Evolutionary conservation across 805 yeast genomes (phyloP).

Genomic region (Zygoascus bituminiphila): DNA sequence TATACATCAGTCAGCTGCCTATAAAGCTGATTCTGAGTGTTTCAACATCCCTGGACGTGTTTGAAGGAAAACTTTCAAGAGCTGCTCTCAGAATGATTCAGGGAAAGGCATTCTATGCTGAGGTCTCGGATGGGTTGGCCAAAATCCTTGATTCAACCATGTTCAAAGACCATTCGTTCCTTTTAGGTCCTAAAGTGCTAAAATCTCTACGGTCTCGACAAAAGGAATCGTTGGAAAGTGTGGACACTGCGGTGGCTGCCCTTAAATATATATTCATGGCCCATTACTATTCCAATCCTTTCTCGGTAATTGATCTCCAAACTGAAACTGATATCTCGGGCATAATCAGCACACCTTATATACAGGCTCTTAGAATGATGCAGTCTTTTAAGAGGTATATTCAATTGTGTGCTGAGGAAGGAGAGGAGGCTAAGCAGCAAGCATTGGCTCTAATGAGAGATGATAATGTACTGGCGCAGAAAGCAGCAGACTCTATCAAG

Average conservation of each 20-base stretch:
- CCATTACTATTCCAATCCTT: conserved; percentile 32
- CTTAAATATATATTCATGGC: conserved; percentile 28
- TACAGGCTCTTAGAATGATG: conserved; percentile 26
- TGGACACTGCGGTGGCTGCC: conserved; percentile 19
- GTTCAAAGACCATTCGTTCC: conserved; percentile 11
- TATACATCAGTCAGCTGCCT: conserved; percentile 27
- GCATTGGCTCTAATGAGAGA: neutral
- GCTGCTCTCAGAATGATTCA: conserved; percentile 21
- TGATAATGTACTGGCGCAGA: neutral
- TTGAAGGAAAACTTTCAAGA: conserved; percentile 28
- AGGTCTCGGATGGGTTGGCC: conserved; percentile 13
- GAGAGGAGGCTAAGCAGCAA: neutral
- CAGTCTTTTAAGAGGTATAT: conserved; percentile 30
- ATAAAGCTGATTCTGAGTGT: conserved; percentile 29
- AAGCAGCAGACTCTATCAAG: neutral
- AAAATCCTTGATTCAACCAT: conserved; percentile 15
- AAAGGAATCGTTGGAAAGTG: conserved; percentile 17
- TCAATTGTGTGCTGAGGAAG: conserved; percentile 7
- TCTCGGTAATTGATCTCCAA: conserved; percentile 17
- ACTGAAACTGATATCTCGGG: neutral
- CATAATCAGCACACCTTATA: conserved; percentile 10
- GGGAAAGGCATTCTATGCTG: conserved; percentile 23
- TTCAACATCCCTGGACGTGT: conserved; percentile 30
- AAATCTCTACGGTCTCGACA: conserved; percentile 17
- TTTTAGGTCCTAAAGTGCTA: conserved; percentile 21